phyloP scores from a whole-genome alignment of 2,329 filamentous ascomycete genomes.

The Triangularia setosa region DNA sequence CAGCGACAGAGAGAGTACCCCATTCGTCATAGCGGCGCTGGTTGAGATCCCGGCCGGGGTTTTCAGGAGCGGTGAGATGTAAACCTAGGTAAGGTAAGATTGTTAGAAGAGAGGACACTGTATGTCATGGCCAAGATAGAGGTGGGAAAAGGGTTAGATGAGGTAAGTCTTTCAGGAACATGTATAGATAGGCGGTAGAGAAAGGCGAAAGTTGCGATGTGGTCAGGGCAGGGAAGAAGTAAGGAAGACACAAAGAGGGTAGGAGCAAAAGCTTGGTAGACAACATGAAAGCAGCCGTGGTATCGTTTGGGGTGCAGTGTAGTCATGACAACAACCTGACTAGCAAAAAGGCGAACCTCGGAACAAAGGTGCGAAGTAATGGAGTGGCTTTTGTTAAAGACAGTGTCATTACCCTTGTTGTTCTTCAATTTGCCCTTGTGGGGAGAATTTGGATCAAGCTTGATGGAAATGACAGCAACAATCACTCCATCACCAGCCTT shows the following conservation, averaged over 20 bases:
- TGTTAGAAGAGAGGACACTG: not conserved
- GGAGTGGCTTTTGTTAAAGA: not conserved
- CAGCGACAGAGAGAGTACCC: not conserved
- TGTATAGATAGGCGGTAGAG: too few relatives aligned
- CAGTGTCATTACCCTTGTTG: not conserved
- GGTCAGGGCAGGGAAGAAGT: too few relatives aligned
- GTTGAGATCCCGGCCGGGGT: constrained; percentile 10
- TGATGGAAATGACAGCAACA: constrained; percentile 4
- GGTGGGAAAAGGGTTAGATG: too few relatives aligned
- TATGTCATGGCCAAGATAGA: too few relatives aligned
- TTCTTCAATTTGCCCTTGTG: constrained; percentile 2
- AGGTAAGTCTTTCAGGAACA: too few relatives aligned
- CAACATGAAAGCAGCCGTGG: too few relatives aligned
- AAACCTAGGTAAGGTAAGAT: not conserved
- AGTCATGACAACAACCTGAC: too few relatives aligned
- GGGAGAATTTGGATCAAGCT: not conserved
- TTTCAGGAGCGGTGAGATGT: not conserved
- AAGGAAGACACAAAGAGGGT: too few relatives aligned
- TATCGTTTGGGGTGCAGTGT: too few relatives aligned
- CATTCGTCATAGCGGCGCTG: constrained; percentile 3
- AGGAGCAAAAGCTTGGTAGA: too few relatives aligned
- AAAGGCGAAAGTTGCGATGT: too few relatives aligned
- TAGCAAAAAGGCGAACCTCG: too few relatives aligned
- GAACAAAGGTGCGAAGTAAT: not conserved
- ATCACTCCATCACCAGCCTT: constrained; percentile 1